Evolutionary conservation across 805 yeast species (phyloP), one percentile per base, ranked within the genome.

Genomic region (Nakazawaea ishiwadae): DNA sequence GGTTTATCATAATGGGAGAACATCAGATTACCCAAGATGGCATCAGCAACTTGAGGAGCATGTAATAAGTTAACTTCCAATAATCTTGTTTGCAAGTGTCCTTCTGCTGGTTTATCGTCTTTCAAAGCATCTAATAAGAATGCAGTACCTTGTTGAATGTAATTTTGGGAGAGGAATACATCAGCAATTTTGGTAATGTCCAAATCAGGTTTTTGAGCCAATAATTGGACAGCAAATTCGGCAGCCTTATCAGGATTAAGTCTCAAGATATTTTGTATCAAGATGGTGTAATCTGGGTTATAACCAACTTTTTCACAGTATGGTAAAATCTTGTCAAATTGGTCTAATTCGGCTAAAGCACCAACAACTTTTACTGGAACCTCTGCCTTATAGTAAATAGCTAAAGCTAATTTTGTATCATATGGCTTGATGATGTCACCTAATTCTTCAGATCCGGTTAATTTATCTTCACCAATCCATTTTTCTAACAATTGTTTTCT

Each of bases 11-110:
- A 93, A 60, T 90, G 96, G 51, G 90, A 79, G 69, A 95, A 93
- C 87, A 93, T 91, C 46, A 82, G 81, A 64, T 91, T 93, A 46
- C 97, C 96, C 55, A 93, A 73, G 51, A 93, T 93, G 16, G 99
- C 99, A 65, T 93, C 99, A 32, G 99, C 99, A 44, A 93, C 99
- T 73, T 93, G 99, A 39, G 99, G 99, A 14, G 99, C 99, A 61
- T 90, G 95, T 59, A 87, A 63, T 60, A 93, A 72, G 63, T 93
- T 93, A 51, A 87, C 88, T 66, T 93, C 99, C 51, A 93, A 76
- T 39, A 93, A 78, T 56, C 95, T 80, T 7, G 99, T 93, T 72
- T 93, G 99, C 58, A 93, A 72, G 56, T 89, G 96, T 14, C 96
- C 97, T 59, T 93, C 96, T 48, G 90, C 84, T 31, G 98, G 97